These are phyloP conservation scores for Tulasnella sp. DNA, from an alignment of 768 basidiomycete genomes.

Conservation along the genomic window DNA sequence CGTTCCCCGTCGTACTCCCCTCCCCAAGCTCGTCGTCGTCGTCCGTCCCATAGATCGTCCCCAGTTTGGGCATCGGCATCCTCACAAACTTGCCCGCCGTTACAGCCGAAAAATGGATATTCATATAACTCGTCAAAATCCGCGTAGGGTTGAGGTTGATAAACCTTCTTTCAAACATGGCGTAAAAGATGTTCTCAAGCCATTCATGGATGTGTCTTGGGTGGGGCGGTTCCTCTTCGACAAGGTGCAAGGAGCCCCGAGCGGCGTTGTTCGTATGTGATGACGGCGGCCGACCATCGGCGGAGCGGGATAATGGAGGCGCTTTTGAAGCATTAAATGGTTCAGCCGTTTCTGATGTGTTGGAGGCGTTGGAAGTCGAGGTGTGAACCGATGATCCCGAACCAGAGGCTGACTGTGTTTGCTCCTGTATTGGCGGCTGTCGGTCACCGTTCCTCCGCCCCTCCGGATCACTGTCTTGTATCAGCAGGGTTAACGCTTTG, in stretches of 20 bases:
- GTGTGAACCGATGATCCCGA: neutral
- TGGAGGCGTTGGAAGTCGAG: neutral
- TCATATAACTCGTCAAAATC: conserved; percentile 11
- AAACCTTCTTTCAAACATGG: conserved; percentile 5
- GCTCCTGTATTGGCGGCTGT: too few species aligned
- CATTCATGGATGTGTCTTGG: conserved; percentile 4
- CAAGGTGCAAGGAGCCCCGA: neutral
- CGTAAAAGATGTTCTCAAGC: conserved; percentile 8
- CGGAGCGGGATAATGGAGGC: neutral
- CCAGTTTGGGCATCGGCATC: conserved; percentile 6
- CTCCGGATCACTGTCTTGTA: neutral
- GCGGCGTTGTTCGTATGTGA: neutral
- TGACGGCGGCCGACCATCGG: conserved; percentile 1
- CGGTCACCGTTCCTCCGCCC: neutral
- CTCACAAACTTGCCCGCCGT: neutral
- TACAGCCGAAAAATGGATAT: neutral
- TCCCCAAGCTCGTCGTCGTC: neutral
- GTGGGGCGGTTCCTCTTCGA: neutral
- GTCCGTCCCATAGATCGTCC: conserved; percentile 1
- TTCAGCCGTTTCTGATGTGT: neutral
- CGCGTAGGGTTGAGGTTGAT: conserved; percentile 5
- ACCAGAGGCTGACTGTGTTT: neutral
- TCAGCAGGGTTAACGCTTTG: neutral
- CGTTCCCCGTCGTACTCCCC: too few species aligned
- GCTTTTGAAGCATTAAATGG: neutral